Base-by-base conservation (phyloP, 257 asterid species). In the Salvia hispanica region DNA sequence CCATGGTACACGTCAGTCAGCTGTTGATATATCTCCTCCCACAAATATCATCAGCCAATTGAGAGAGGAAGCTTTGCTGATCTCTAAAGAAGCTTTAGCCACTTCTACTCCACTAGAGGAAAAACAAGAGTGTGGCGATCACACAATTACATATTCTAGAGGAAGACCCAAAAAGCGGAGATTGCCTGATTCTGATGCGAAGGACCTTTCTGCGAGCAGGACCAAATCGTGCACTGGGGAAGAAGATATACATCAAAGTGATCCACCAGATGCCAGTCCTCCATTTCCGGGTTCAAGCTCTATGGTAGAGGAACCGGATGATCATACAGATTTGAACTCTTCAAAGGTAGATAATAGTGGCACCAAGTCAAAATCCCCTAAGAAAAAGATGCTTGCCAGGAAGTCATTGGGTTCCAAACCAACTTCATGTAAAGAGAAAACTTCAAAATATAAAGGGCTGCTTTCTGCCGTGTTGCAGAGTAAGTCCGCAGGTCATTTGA, bases 371-470 rank as follows among this genome's bases (percentile, higher is more conserved):
- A 85, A 83, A 72, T 73, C 85, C 42, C 71, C 34, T 33, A 73
- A 72, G 79, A 75, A 59, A 68, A 86, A 82, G 76, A 66, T 67
- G 75, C 77, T 79, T 69, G 74, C 77, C 44, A 85, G 66, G 76
- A 88, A 85, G 77, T 80, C 84, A 33, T 59, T 78, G 78, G 92
- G 86, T 43, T 78, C 92, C 21, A 77, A 78, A 70, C 82, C 82
- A 46, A 66, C 72, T 48, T 33, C 69, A 36, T 59, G 72, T 56
- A 83, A 78, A 72, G 87, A 74, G 74, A 78, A 58, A 31, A 58
- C 72, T 8, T 37, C 58, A 44, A 79, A 80, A 71, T 73, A 60
- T 52, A 84, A 85, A 78, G 92, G 87, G 46, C 62, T 85, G 10
- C 52, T 74, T 39, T 64, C 72, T 72, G 66, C 74, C 7, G 74